These are phyloP conservation scores for Arachnomyces sp. DNA, from an alignment of 2,329 filamentous ascomycete species.

Conservation along the genomic window DNA sequence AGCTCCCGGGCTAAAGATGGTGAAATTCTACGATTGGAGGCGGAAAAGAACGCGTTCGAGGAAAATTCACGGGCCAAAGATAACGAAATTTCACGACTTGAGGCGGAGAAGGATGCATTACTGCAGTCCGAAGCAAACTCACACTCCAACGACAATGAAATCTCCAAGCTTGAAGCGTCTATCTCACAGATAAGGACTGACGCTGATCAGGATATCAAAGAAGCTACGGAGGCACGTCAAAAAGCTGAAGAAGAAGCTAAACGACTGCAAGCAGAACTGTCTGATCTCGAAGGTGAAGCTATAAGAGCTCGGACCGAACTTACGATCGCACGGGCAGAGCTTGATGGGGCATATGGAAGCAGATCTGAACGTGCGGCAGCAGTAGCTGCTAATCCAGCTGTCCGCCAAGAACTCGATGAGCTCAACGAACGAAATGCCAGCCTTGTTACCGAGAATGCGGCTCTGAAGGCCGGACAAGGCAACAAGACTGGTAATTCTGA, in stretches of 20 bases:
- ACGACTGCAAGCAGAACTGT: constrained; percentile 43
- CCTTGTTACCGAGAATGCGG: constrained; percentile 41
- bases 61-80: constrained; percentile 20
- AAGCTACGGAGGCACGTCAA: constrained; percentile 21
- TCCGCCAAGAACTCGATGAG: constrained; percentile 54
- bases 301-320: constrained; percentile 67
- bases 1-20: constrained; percentile 16
- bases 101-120: constrained; percentile 12
- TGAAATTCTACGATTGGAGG: constrained; percentile 16
- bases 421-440: constrained; percentile 43
- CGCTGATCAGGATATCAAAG: constrained; percentile 23
- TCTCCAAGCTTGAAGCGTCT: constrained; percentile 13
- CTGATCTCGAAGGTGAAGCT: constrained; percentile 54
- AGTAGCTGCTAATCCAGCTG: constrained; percentile 49
- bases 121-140: constrained; percentile 17
- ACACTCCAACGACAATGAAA: constrained; percentile 13
- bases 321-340: constrained; percentile 82
- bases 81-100: constrained; percentile 21
- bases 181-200: constrained; percentile 24
- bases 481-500: constrained; percentile 26
- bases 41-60: constrained; percentile 20
- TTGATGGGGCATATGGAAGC: constrained; percentile 89
- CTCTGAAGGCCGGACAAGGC: constrained; percentile 27
- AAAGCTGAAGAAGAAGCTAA: constrained; percentile 31
- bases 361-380: constrained; percentile 62